Evolutionary conservation across 345 rosid species (phyloP), one percentile per base, ranked within the genome.

Genomic region (Pugionium cornutum): DNA sequence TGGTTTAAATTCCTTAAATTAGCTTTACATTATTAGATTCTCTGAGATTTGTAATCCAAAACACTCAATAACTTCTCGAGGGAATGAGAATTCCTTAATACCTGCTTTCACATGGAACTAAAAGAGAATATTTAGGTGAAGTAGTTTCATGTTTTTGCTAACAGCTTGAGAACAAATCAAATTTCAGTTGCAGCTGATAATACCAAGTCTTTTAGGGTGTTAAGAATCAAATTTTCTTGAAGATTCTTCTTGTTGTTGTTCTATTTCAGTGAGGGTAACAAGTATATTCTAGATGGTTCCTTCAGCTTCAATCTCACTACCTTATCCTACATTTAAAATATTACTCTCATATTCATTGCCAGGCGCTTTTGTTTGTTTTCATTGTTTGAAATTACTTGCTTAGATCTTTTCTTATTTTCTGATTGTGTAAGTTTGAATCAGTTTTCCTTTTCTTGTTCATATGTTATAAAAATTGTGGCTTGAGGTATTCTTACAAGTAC

Each of bases 241-340:
- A 5, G 9, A 39, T 67, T 62, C 4, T 27, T 45, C 32, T 29
- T 62, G 49, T 44, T 35, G 40, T 51, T 58, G 40, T 29, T 48
- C 56, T 7, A 37, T 65, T 44, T 48, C 6, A 1, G 30, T 45
- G 18, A 40, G n/a, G 44, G 53, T 37, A 28, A 54, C 34, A 49
- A 18, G 9, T 36, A 41, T 51, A 2, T 6, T 55, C 28, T 4
- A 47, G 43, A 26, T 35, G 48, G 18, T 33, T 60, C 18, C 18
- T 43, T 36, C 44, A 34, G 66, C 43, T 45, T n/a, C 10, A 6
- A 9, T 33, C 43, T 45, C 66, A 61, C 66, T 46, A 10, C n/a
- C 18, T 18, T 18, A 18, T 18, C 18, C 18, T 18, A 18, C 18
- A 18, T 18, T 18, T 18, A 18, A 18, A 18, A 18, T 18, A 18